Conservation (phyloP, 805 yeast species). For the Deakozyma indianensis region DNA sequence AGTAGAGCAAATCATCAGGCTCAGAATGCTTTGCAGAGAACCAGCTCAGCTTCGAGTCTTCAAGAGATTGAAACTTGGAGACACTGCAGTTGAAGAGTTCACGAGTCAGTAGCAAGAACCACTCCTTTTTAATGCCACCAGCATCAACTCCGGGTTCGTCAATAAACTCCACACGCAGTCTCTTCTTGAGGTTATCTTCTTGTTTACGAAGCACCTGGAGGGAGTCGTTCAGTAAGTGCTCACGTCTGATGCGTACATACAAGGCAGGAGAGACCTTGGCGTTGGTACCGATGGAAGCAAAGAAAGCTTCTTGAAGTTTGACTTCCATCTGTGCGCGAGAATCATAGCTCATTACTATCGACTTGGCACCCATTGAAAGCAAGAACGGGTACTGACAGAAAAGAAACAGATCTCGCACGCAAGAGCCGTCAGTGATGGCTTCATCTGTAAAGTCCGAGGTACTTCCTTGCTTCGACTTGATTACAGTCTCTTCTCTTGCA, state of each 20-base stretch:
- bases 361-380: conserved; percentile 69
- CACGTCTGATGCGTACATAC: conserved; percentile 51
- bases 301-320: conserved; percentile 80
- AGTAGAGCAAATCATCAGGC: conserved; percentile 23
- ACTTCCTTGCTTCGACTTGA: background rate
- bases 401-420: conserved; percentile 24
- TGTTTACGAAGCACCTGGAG: conserved; percentile 38
- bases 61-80: conserved; percentile 52
- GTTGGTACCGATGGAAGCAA: conserved; percentile 43
- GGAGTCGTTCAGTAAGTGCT: conserved; percentile 59
- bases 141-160: conserved; percentile 92
- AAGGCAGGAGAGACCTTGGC: background rate
- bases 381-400: conserved; percentile 80
- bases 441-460: conserved; percentile 1
- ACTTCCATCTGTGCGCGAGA: conserved; percentile 70
- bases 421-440: conserved; percentile 4
- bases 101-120: conserved; percentile 68
- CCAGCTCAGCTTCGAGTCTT: conserved; percentile 66
- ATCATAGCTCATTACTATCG: conserved; percentile 67
- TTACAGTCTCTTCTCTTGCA: background rate
- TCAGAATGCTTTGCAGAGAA: conserved; percentile 25
- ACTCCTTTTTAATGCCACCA: conserved; percentile 87
- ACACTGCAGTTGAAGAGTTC: conserved; percentile 44
- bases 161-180: conserved; percentile 62
- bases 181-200: conserved; percentile 50